A percentile compares a stretch with the other conserved stretches of the same genome.
These are phyloP conservation scores for Saksenaea vasiformis DNA, from an alignment of 371 early-diverging fungal genomes.

Conservation along the genomic window DNA sequence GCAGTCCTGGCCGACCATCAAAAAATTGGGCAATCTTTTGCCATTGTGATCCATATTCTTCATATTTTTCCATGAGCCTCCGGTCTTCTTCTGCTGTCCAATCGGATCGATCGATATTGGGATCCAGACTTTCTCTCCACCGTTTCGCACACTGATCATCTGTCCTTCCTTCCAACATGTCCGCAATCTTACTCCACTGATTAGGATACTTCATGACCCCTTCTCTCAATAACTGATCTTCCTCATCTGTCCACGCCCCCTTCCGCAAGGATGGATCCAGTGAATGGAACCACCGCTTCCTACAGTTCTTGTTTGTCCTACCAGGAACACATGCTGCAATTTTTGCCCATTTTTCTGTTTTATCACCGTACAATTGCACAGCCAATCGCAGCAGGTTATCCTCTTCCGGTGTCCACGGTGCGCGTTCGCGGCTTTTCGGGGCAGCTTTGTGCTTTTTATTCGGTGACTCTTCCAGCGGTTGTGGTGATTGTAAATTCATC, in stretches of 20 bases:
- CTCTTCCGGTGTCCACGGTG: slow-evolving; percentile 73
- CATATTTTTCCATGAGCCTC: slow-evolving; percentile 62
- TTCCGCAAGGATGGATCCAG: slow-evolving; percentile 76
- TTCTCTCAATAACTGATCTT: slow-evolving; percentile 69
- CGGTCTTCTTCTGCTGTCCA: slow-evolving; percentile 82
- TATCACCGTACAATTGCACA: slow-evolving; percentile 75
- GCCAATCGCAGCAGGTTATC: slow-evolving; percentile 70
- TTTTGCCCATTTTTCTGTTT: slow-evolving; percentile 82
- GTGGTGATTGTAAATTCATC: slow-evolving; percentile 7
- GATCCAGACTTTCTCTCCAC: slow-evolving; percentile 82
- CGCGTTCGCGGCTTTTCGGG: slow-evolving; percentile 30
- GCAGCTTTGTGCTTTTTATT: slow-evolving; percentile 9
- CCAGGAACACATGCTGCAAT: slow-evolving; percentile 82
- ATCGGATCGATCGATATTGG: slow-evolving; percentile 70
- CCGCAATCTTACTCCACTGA: slow-evolving; percentile 83
- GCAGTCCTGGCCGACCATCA: slow-evolving; percentile 77
- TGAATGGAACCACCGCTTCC: slow-evolving; percentile 84
- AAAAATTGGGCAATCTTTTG: slow-evolving; percentile 80
- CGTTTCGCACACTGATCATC: slow-evolving; percentile 85
- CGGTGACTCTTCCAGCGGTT: slow-evolving; percentile 2
- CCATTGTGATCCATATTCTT: slow-evolving; percentile 80
- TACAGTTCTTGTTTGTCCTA: slow-evolving; percentile 79
- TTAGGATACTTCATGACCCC: slow-evolving; percentile 68
- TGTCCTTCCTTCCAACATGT: slow-evolving; percentile 76
- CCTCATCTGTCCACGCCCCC: slow-evolving; percentile 81